Conservation (phyloP, 2,329 filamentous ascomycete species). For the Fusarium hainanense region DNA sequence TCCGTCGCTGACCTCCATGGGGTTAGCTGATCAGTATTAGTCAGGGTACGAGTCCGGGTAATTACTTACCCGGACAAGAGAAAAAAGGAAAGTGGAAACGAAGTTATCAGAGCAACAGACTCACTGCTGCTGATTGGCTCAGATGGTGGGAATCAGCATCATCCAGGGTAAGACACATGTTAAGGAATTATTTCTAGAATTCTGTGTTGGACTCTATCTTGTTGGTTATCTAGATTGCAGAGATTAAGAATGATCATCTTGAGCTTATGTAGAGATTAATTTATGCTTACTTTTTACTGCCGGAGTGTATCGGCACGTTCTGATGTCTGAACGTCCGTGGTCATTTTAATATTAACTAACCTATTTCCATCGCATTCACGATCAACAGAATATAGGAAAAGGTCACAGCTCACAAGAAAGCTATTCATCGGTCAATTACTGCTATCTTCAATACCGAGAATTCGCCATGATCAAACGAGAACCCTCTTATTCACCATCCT, state of each 20-base stretch:
- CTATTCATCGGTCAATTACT: neutral
- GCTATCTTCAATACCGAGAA: fast-evolving
- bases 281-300: neutral
- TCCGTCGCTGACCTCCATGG: neutral
- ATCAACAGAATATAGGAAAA: too few relatives aligned
- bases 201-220: neutral
- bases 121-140: neutral
- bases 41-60: neutral
- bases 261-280: slow-evolving; percentile 9
- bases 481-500: neutral
- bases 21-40: neutral
- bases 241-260: neutral
- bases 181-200: neutral
- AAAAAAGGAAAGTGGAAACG: too few relatives aligned
- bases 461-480: neutral
- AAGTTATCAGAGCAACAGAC: neutral
- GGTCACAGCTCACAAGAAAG: fast-evolving
- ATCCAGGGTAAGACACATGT: neutral
- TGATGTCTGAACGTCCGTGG: too few relatives aligned
- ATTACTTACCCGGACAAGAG: neutral
- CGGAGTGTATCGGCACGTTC: too few relatives aligned
- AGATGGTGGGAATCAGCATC: too few relatives aligned
- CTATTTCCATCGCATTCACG: fast-evolving
- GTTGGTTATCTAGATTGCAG: neutral
- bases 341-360: too few relatives aligned